These are phyloP conservation scores for Magnaporthiopsis incrustans DNA, from an alignment of 2,329 filamentous ascomycete genomes.

Conservation along the genomic window DNA sequence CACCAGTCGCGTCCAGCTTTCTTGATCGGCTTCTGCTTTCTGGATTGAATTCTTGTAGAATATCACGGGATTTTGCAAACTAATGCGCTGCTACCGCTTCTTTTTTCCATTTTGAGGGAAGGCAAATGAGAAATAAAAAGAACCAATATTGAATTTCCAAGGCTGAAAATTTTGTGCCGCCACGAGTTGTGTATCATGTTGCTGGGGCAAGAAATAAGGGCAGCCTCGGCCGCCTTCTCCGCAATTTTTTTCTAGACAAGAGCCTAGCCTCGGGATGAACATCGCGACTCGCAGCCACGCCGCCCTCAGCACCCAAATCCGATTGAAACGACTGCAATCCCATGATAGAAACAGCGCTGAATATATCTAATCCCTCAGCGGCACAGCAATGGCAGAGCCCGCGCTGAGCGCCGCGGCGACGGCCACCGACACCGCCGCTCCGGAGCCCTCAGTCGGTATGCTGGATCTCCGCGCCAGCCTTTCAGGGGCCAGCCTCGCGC, in stretches of 20 bases:
- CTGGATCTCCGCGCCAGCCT: background rate
- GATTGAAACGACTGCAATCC: background rate
- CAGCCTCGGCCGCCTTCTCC: constrained; percentile 17
- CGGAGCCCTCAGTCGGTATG: constrained; percentile 4
- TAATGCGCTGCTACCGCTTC: background rate
- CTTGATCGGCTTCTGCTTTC: background rate
- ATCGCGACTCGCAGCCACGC: background rate
- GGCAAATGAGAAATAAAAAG: background rate
- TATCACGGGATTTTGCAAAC: too few species aligned
- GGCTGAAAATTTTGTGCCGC: constrained; percentile 3
- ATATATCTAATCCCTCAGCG: background rate
- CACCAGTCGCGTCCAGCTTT: background rate
- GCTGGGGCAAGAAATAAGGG: constrained; percentile 23
- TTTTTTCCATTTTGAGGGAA: background rate
- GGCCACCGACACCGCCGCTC: background rate
- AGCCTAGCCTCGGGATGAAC: background rate
- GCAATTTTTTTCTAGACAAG: constrained; percentile 18
- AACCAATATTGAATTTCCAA: background rate
- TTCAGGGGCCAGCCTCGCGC: background rate
- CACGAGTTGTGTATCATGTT: constrained; percentile 18
- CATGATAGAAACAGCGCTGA: background rate
- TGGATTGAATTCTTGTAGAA: background rate
- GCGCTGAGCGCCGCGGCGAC: constrained; percentile 5
- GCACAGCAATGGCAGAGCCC: constrained; percentile 9
- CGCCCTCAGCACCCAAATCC: background rate